Evolutionary conservation across 2,329 filamentous ascomycete species (phyloP).

Genomic region (Neopestalotiopsis rosae): DNA sequence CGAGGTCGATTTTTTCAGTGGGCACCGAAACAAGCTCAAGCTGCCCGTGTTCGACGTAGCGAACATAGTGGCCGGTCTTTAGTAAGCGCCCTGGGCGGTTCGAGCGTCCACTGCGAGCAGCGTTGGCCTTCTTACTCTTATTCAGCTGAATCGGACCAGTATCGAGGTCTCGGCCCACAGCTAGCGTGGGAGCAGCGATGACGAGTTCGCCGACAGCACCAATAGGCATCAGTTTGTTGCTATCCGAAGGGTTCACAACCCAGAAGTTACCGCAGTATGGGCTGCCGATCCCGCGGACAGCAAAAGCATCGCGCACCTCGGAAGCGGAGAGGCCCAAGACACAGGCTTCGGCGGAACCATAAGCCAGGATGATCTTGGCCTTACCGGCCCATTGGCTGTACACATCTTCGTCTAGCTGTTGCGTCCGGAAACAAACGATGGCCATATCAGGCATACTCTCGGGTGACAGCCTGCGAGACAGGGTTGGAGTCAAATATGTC

Average conservation of each 20-base stretch:
- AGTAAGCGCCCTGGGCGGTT: constrained; percentile 38
- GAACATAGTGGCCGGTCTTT: constrained; percentile 56
- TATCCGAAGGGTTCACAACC: constrained; percentile 58
- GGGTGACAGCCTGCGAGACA: constrained; percentile 44
- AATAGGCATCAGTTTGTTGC: constrained; percentile 55
- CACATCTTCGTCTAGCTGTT: constrained; percentile 55
- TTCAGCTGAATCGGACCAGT: constrained; percentile 28
- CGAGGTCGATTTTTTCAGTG: constrained; percentile 46
- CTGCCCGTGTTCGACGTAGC: constrained; percentile 53
- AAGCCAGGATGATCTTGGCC: constrained; percentile 53
- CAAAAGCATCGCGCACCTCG: constrained; percentile 43
- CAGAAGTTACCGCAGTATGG: constrained; percentile 56
- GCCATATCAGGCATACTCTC: constrained; percentile 33
- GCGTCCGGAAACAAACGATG: constrained; percentile 46
- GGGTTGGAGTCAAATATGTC: constrained; percentile 55
- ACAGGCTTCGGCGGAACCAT: constrained; percentile 57
- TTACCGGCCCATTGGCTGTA: constrained; percentile 52
- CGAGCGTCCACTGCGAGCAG: neutral
- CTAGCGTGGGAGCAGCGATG: constrained; percentile 60
- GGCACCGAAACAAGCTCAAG: constrained; percentile 53
- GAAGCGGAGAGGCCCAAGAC: constrained; percentile 57
- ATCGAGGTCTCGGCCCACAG: constrained; percentile 43
- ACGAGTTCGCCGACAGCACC: constrained; percentile 64
- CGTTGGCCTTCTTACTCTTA: neutral
- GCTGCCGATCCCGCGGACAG: constrained; percentile 49